Conservation (phyloP, 257 asterid genomes). For the Echium plantagineum region DNA sequence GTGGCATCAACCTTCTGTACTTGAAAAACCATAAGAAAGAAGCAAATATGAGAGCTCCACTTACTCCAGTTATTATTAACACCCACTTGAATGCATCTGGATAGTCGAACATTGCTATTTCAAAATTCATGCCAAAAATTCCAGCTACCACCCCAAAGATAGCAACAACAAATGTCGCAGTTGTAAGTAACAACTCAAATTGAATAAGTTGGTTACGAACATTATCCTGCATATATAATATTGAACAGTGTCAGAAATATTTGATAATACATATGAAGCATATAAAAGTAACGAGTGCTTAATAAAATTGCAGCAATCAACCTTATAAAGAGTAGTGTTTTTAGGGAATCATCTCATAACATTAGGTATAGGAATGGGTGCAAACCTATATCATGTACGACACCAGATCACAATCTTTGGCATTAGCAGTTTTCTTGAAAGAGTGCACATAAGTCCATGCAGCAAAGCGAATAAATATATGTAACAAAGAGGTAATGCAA, state of each 20-base stretch:
- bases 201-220: slow-evolving; percentile 97
- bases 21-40: slow-evolving; percentile 82
- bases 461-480: too few species aligned
- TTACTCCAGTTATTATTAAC: slow-evolving; percentile 58
- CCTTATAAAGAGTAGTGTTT: too few species aligned
- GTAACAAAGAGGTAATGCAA: too few species aligned
- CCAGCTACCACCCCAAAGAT: slow-evolving; percentile 97
- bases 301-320: neutral
- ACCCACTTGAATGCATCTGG: slow-evolving; percentile 89
- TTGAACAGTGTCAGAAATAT: too few species aligned
- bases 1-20: slow-evolving; percentile 79
- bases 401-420: too few species aligned
- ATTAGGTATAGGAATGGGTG: too few species aligned
- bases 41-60: slow-evolving; percentile 48
- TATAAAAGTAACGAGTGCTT: too few species aligned
- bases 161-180: slow-evolving; percentile 91
- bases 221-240: slow-evolving; percentile 59
- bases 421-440: too few species aligned
- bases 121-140: slow-evolving; percentile 86
- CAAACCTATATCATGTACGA: too few species aligned
- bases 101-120: slow-evolving; percentile 45
- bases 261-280: neutral
- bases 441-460: too few species aligned
- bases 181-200: slow-evolving; percentile 81
- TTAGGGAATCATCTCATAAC: too few species aligned